Evolutionary conservation across 495 filamentous ascomycete species (phyloP), one percentile per base, ranked within the genome.

Genomic region (Platismatia glauca): DNA sequence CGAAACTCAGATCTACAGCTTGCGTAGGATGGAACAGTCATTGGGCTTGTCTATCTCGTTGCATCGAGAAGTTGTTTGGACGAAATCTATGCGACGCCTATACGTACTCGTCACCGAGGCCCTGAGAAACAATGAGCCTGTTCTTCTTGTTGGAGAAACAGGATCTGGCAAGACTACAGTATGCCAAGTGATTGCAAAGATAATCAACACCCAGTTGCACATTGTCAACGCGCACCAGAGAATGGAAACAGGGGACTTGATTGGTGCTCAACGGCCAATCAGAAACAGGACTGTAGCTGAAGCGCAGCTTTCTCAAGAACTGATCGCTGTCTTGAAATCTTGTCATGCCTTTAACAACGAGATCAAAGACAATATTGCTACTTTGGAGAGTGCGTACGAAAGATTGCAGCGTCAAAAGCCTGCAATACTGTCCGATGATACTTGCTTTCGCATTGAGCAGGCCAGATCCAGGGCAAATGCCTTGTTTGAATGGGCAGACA

Each of bases 221-320:
- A 95, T 91, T 68, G 86, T 97, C 68, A 99, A 97, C 75, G 95
- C 95, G 12, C 95, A 99, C 71, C 91, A 96, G 66, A 99, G 97
- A 65, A 86, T 93, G 13, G 95, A 99, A 72, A 96, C 94, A 1
- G 91, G 95, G 12, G 95, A 99, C 74, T 81, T 99, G 20, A 97
- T 99, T 65, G 95, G 95, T 60, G 90, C 94, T 5, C 95, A 97
- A 73, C 77, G 95, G 63, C 95, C 95, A 7, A 84, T 97, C 43
- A 81, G 95, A 65, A 96, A 96, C 68, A 83, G 91, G 50, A 81
- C 84, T 48, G 81, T 81, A 13, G 82, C 93, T 44, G 77, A 90
- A 58, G 79, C 82, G 31, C 74, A 86, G 29, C 77, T 99, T 31
- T 71, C 73, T 7, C 75, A 81, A 50, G 86, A 91, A 71, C 73